Base-by-base conservation (phyloP, 352 stramenopile species). In the Globisporangium abappressorium region DNA sequence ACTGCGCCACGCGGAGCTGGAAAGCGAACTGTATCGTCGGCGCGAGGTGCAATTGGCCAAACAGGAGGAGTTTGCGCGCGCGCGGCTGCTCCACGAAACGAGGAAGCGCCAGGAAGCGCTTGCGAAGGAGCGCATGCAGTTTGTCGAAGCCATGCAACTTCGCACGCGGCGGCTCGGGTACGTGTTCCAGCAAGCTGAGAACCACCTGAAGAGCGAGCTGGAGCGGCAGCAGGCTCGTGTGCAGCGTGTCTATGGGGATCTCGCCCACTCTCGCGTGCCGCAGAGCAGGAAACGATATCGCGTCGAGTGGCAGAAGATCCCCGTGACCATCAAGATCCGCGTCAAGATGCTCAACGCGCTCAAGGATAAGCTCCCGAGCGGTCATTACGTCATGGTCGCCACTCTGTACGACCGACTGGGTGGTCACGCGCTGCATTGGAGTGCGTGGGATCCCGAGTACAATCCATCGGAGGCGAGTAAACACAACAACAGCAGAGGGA, bases 341-440 rank as follows among this genome's bases (percentile, higher is more conserved):
- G 65, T 80, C 5, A 82, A 81, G 64, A 80, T 87, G 70, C 54
- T 97, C 2, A 82, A 84, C 12, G 92, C 80, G 8, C 70, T 97
- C 22, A 96, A 97, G 66, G 86, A 97, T 66, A 95, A 94, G 36
- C 66, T 97, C 3, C 88, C 84, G 2, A 56, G 69, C 2, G 92
- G 91, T 0, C 73, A 84, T 2, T 97, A 97, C 63, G 84, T 92
- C 28, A 64, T 97, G 30, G 72, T 98, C 2, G 76, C 77, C 22
- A 97, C 89, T 15, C 77, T 97, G 64, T 95, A 94, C 56, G 90
- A 97, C 65, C 78, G 87, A 1, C 73, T 98, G 3, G 90, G 90
- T 9, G 92, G 92, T 2, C 76, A 90, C 43, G 79, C 84, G 20
- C 70, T 97, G 41, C 75, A 89, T 34, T 97, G 87, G 87, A 91